Conservation (phyloP, 148 eudicot genomes). For the Polygonum maritimum region DNA sequence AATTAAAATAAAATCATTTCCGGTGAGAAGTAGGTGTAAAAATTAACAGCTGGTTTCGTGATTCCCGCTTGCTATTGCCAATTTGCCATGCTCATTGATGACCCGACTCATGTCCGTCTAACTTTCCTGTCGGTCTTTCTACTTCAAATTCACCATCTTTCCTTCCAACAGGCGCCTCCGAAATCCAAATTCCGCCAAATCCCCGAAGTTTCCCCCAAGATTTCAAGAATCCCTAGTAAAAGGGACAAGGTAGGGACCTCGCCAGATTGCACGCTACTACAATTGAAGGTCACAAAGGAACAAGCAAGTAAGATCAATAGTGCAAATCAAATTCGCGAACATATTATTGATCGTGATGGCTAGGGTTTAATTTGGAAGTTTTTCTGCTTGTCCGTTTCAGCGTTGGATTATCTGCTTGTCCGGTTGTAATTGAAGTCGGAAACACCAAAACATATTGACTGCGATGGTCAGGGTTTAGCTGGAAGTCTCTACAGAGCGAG, state of each 20-base stretch:
- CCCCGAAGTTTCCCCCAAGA: neutral
- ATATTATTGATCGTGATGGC: neutral
- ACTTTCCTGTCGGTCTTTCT: neutral
- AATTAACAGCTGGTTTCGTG: neutral
- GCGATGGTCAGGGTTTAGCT: conserved; percentile 6
- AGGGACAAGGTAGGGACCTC: neutral
- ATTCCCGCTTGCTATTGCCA: neutral
- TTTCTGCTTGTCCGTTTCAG: neutral
- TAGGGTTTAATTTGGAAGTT: neutral
- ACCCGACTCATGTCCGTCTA: neutral
- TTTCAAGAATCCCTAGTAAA: neutral
- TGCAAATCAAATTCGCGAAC: neutral
- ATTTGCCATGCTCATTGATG: neutral
- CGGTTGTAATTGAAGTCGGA: neutral
- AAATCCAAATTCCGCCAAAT: neutral
- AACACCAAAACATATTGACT: neutral
- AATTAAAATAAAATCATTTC: neutral
- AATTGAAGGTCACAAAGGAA: neutral
- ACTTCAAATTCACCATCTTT: neutral
- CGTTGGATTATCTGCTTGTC: neutral
- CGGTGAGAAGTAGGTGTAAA: neutral
- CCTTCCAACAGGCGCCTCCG: neutral
- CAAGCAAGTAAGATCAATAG: neutral
- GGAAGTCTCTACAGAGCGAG: neutral
- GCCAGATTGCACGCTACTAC: neutral